A percentile compares a stretch with the other conserved stretches of the same genome.
Conservation (phyloP, 2,329 filamentous ascomycete genomes). For the Fonsecaea monophora region DNA sequence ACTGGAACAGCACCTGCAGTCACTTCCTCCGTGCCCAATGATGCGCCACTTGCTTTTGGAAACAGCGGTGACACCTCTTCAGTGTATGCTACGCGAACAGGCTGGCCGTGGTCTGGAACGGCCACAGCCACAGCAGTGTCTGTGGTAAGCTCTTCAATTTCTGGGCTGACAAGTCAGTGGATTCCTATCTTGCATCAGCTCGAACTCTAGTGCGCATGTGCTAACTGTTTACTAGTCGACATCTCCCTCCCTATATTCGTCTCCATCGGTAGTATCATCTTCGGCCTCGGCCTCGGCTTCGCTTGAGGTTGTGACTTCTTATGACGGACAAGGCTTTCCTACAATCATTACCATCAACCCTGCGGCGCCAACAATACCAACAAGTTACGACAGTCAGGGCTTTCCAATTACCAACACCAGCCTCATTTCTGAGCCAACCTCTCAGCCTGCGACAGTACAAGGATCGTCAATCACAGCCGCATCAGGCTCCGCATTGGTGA, state of each 20-base stretch:
- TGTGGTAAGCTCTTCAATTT: constrained; percentile 71
- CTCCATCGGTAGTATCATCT: constrained; percentile 54
- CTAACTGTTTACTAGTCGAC: constrained; percentile 46
- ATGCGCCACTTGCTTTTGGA: constrained; percentile 70
- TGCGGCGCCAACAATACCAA: constrained; percentile 46
- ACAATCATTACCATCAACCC: constrained; percentile 53
- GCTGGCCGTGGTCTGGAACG: constrained; percentile 71
- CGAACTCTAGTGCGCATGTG: constrained; percentile 35
- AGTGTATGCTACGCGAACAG: constrained; percentile 62
- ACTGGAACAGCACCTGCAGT: constrained; percentile 33
- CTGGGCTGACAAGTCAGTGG: constrained; percentile 55
- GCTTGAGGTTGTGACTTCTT: constrained; percentile 54
- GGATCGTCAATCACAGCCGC: neutral
- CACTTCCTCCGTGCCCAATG: constrained; percentile 34
- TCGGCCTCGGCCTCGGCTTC: constrained; percentile 55
- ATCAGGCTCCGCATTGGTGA: constrained; percentile 6
- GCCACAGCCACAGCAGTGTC: constrained; percentile 69
- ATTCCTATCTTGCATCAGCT: constrained; percentile 29
- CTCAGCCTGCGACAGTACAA: constrained; percentile 6
- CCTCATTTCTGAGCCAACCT: neutral
- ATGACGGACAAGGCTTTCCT: constrained; percentile 58
- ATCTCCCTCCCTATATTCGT: constrained; percentile 60
- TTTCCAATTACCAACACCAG: constrained; percentile 49
- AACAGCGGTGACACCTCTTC: constrained; percentile 44
- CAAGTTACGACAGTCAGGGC: constrained; percentile 55